Conservation (phyloP, 1,284 basidiomycete species). For the Ganoderma multipileum region DNA sequence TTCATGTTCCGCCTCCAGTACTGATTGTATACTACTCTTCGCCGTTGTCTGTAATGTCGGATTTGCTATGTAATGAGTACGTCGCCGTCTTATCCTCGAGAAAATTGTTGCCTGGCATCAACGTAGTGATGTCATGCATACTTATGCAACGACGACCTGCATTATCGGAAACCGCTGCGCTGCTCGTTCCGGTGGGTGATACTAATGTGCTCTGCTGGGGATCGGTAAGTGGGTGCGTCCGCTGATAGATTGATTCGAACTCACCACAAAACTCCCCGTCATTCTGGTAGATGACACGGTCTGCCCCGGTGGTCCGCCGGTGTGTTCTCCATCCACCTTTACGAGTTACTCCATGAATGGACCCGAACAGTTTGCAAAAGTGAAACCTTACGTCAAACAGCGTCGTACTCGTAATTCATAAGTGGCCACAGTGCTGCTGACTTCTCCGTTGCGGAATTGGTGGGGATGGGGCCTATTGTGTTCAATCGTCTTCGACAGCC, state of each 20-base stretch:
- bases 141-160: not conserved
- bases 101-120: not conserved
- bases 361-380: not conserved
- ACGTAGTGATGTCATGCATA: not conserved
- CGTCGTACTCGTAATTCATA: too few relatives aligned
- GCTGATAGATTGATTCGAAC: not conserved
- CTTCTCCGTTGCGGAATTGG: too few relatives aligned
- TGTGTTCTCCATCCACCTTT: not conserved
- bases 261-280: not conserved
- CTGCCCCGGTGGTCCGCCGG: not conserved
- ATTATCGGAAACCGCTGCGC: not conserved
- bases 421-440: too few relatives aligned
- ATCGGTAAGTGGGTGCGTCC: not conserved
- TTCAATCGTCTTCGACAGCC: too few relatives aligned
- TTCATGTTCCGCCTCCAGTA: constrained; percentile 86
- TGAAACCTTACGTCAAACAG: not conserved
- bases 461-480: too few relatives aligned
- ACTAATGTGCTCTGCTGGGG: not conserved
- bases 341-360: not conserved
- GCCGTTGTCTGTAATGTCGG: constrained; percentile 11
- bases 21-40: constrained; percentile 43
- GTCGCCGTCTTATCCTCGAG: not conserved
- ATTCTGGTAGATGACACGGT: not conserved
- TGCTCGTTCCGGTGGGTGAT: not conserved
- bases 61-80: not conserved